Percentiles rank a stretch among this genome's conserved stretches.
phyloP scores from a whole-genome alignment of 2,329 filamentous ascomycete genomes.

The Hypoxylon sp. region DNA sequence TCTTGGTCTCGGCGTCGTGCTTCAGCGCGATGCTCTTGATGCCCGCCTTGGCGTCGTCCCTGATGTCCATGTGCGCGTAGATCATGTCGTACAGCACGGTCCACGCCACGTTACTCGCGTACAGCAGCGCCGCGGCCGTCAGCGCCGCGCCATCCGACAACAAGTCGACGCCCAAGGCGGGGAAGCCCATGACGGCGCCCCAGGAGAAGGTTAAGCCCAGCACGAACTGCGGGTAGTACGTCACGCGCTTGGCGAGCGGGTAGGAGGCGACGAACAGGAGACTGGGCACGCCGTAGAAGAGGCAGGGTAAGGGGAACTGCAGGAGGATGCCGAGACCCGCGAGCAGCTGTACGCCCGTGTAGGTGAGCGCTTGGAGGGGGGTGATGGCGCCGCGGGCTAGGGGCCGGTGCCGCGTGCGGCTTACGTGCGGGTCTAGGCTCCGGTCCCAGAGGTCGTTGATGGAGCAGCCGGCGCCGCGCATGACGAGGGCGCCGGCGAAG shows the following conservation, averaged over 20 bases:
- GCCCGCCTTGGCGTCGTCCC: conserved; percentile 85
- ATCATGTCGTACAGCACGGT: conserved; percentile 93
- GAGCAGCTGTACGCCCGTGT: conserved; percentile 79
- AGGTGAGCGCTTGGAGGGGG: conserved; percentile 77
- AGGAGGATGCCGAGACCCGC: conserved; percentile 79
- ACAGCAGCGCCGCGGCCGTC: conserved; percentile 75
- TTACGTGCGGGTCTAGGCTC: conserved; percentile 84
- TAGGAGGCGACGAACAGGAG: conserved; percentile 80
- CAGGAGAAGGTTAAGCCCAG: conserved; percentile 88
- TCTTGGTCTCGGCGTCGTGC: conserved; percentile 81
- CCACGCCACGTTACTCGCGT: conserved; percentile 85
- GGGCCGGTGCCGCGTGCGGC: conserved; percentile 80
- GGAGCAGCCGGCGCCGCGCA: conserved; percentile 88
- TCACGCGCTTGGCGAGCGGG: conserved; percentile 86
- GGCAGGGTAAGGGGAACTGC: conserved; percentile 81
- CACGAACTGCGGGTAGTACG: conserved; percentile 87
- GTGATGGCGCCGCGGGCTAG: conserved; percentile 83
- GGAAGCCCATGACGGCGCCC: conserved; percentile 90
- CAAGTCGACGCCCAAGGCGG: conserved; percentile 83
- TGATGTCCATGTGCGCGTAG: conserved; percentile 92
- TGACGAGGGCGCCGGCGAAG: conserved; percentile 80
- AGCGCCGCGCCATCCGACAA: conserved; percentile 72
- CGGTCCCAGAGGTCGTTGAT: conserved; percentile 94
- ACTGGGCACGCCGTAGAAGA: conserved; percentile 82
- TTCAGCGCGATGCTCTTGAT: conserved; percentile 90